Evolutionary conservation across 371 early-diverging fungal genomes (phyloP).

Genomic region (Thermomucor indicae-seudaticae): DNA sequence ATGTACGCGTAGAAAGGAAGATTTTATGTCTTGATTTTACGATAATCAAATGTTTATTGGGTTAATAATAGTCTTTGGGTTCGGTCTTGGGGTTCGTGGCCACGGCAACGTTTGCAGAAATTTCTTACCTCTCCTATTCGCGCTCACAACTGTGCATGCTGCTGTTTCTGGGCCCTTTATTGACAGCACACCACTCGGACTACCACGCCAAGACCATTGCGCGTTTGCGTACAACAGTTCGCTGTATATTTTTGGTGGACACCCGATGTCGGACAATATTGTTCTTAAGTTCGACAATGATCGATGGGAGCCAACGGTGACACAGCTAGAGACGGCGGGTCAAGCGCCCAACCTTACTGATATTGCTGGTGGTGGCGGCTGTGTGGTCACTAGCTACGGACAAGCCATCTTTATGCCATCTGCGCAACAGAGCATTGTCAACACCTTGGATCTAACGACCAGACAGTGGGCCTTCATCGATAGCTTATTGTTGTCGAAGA

Average conservation of each 20-base stretch:
- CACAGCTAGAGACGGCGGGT: neutral
- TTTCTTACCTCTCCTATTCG: no score
- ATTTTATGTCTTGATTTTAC: no score
- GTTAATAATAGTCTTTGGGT: no score
- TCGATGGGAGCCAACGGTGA: neutral
- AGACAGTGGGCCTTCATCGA: neutral
- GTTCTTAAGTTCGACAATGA: neutral
- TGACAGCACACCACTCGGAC: neutral
- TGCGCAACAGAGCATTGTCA: neutral
- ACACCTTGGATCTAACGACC: slow-evolving; percentile 2
- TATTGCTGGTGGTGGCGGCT: slow-evolving; percentile 7
- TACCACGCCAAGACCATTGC: slow-evolving; percentile 14
- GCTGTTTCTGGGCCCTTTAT: neutral
- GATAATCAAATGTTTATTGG: no score
- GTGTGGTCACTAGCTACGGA: slow-evolving; percentile 18
- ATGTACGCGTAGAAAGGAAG: no score
- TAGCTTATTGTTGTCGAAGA: neutral
- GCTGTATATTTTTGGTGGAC: slow-evolving; percentile 14
- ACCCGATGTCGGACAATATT: neutral
- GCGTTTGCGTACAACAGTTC: slow-evolving; percentile 11
- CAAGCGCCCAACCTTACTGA: neutral
- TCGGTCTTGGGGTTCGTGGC: no score
- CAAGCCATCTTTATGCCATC: slow-evolving; percentile 8
- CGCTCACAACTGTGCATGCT: neutral
- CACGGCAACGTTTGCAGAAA: no score